Percentiles rank a stretch among this genome's conserved stretches.
phyloP scores from a whole-genome alignment of 225 moss, liverwort and hornwort genomes.

The Antitrichia curtipendula region DNA sequence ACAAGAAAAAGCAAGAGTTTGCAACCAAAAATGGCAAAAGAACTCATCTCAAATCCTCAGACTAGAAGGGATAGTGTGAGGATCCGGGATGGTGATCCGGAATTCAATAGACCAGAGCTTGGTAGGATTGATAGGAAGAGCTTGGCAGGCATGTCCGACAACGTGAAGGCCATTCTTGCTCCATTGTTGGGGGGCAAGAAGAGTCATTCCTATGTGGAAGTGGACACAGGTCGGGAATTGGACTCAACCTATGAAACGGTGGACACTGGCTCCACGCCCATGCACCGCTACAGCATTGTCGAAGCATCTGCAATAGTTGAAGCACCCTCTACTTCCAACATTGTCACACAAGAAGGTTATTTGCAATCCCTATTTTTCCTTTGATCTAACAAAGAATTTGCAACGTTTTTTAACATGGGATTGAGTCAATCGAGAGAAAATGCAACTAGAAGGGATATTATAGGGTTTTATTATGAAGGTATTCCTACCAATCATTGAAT shows the following conservation, averaged over 20 bases:
- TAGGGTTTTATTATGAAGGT: not conserved
- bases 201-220: constrained; percentile 5
- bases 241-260: not conserved
- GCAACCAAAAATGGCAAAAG: not conserved
- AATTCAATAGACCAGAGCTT: not conserved
- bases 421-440: not conserved
- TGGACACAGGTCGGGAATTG: not conserved
- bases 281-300: constrained; percentile 13
- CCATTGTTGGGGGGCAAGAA: constrained; percentile 15
- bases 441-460: not conserved
- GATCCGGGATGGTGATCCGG: not conserved
- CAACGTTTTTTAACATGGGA: not conserved
- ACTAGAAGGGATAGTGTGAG: not conserved
- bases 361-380: not conserved
- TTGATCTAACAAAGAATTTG: not conserved
- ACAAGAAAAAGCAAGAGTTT: not conserved
- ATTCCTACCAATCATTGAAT: not conserved
- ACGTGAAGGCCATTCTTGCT: constrained; percentile 20
- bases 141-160: constrained; percentile 33
- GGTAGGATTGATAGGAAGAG: constrained; percentile 15
- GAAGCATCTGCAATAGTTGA: not conserved
- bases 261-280: constrained; percentile 14
- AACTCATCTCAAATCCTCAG: not conserved
- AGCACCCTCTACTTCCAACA: not conserved
- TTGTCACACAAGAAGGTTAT: not conserved